phyloP scores from a whole-genome alignment of 2,329 filamentous ascomycete genomes.

The Penicillium paneum region DNA sequence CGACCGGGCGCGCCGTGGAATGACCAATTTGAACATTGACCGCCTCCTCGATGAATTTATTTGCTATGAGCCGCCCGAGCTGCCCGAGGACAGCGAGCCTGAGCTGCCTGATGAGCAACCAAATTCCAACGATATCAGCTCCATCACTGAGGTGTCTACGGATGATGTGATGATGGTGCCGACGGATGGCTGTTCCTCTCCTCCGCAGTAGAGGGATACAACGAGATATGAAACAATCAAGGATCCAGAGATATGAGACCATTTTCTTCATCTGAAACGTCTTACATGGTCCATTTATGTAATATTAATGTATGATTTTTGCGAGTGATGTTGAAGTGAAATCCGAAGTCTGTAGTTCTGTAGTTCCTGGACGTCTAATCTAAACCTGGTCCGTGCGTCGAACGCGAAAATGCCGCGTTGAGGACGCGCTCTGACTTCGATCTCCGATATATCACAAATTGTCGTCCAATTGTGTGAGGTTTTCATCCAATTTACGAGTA shows the following conservation, averaged over 20 bases:
- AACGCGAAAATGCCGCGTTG: conserved; percentile 10
- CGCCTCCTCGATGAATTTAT: background rate
- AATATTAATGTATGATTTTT: background rate
- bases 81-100: background rate
- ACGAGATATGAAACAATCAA: background rate
- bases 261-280: background rate
- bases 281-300: no score
- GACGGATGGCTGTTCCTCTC: background rate
- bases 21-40: background rate
- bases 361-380: background rate
- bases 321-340: background rate
- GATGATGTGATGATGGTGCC: conserved; percentile 1
- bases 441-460: background rate
- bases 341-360: background rate
- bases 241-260: background rate
- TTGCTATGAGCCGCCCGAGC: background rate
- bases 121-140: background rate
- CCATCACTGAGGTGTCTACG: background rate
- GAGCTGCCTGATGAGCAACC: background rate
- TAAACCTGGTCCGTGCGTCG: conserved; percentile 3
- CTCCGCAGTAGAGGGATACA: background rate
- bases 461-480: background rate
- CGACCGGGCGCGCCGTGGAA: background rate
- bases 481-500: background rate
- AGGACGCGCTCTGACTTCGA: background rate